phyloP scores from a whole-genome alignment of 1,139 yeast species.

The Insectozyma bohioensis region DNA sequence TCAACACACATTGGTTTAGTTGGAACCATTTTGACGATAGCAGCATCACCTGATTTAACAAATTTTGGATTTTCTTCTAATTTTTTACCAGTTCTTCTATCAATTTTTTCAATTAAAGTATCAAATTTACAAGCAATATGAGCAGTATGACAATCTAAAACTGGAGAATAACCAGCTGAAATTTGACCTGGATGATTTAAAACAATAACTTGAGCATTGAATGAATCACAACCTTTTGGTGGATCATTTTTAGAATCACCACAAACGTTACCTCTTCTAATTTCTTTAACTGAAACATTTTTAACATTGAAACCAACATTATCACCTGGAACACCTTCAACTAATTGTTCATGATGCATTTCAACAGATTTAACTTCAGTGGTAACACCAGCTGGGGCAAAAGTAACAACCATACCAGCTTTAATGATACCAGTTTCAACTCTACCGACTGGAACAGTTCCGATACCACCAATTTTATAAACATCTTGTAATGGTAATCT shows the following conservation, averaged over 20 bases:
- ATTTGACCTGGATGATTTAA: slow-evolving; percentile 94
- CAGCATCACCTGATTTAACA: slow-evolving; percentile 93
- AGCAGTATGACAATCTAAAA: slow-evolving; percentile 92
- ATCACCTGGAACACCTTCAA: slow-evolving; percentile 91
- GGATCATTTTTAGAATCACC: slow-evolving; percentile 97
- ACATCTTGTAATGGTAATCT: slow-evolving; percentile 92
- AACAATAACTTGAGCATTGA: slow-evolving; percentile 88
- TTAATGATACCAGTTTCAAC: slow-evolving; percentile 90
- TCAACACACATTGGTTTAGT: slow-evolving; percentile 98
- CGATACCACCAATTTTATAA: slow-evolving; percentile 92
- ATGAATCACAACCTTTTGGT: slow-evolving; percentile 78
- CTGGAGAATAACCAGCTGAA: slow-evolving; percentile 92
- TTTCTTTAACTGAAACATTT: slow-evolving; percentile 92
- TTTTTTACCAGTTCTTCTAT: slow-evolving; percentile 92
- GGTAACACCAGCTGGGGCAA: slow-evolving; percentile 91
- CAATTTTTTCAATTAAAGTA: slow-evolving; percentile 82
- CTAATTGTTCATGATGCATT: slow-evolving; percentile 90
- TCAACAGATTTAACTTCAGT: slow-evolving; percentile 93
- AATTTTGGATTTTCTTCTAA: slow-evolving; percentile 81
- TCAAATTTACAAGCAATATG: slow-evolving; percentile 93
- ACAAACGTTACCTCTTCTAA: slow-evolving; percentile 93
- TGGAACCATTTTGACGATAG: slow-evolving; percentile 88
- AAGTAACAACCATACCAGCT: slow-evolving; percentile 89
- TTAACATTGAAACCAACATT: slow-evolving; percentile 93
- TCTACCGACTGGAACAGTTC: slow-evolving; percentile 94